Conservation (phyloP, 306 rosid genomes). For the Medicago ruthenica region DNA sequence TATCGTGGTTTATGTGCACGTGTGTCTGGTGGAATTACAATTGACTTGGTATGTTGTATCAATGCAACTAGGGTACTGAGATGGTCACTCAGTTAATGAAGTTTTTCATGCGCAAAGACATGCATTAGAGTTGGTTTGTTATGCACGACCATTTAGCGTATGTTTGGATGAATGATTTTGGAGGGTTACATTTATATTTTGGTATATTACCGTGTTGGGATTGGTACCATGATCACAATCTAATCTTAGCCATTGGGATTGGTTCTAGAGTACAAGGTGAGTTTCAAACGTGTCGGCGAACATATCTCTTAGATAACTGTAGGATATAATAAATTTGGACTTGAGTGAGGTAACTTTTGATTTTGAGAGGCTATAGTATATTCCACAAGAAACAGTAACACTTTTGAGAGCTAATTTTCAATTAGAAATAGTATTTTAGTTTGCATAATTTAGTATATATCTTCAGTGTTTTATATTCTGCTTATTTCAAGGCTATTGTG, state of each 20-base stretch:
- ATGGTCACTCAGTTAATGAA: neutral
- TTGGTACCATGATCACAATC: neutral
- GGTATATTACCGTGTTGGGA: neutral
- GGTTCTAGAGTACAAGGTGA: slow-evolving; percentile 14
- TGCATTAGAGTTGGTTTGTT: neutral
- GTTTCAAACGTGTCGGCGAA: slow-evolving; percentile 6
- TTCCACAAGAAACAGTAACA: slow-evolving; percentile 6
- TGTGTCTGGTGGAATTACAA: neutral
- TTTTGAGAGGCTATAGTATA: slow-evolving; percentile 8
- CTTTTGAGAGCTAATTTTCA: slow-evolving; percentile 8
- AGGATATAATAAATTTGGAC: slow-evolving; percentile 7
- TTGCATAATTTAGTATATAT: slow-evolving; percentile 19
- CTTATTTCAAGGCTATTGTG: slow-evolving; percentile 18
- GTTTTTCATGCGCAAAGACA: neutral
- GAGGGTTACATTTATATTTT: neutral
- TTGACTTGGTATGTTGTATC: neutral
- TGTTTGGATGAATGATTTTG: neutral
- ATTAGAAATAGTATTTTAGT: neutral
- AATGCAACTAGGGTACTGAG: slow-evolving; percentile 3
- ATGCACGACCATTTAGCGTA: neutral
- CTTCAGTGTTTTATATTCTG: neutral
- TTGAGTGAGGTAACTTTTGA: slow-evolving; percentile 21
- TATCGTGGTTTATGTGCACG: neutral
- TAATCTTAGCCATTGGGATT: neutral
- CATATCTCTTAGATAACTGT: slow-evolving; percentile 14